Base-by-base conservation (phyloP, 345 rosid species). In the Aurinia saxatilis region DNA sequence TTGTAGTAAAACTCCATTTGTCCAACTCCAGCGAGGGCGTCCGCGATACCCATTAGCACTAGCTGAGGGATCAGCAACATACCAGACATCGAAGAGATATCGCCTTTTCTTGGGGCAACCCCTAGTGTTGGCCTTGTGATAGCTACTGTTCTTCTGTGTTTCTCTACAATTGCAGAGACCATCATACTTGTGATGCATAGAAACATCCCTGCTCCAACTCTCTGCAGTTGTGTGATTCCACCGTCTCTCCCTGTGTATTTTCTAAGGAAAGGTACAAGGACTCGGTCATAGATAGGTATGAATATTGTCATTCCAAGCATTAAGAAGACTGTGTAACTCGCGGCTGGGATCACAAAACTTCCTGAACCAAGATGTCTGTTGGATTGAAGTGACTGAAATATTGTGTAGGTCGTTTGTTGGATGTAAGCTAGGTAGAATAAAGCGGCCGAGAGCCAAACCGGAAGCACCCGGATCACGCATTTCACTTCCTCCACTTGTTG, bases 401-500 rank as follows among this genome's bases (percentile, higher is more conserved):
- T 75, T 21, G 78, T 75, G 49, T 81, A 86, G 14, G 83, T 83
- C n/a, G 78, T 74, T 47, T 80, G 85, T 70, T 81, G 93, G 37
- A 62, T 57, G 38, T 78, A 38, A 16, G 75, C 76, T 35, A 78
- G 35, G 17, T 71, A 57, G 67, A 55, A 83, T 5, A 86, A 30
- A 13, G 79, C 70, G 11, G 81, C 76, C 0, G 87, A 58, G 27
- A 74, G 60, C 93, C 90, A 83, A 55, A 86, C 74, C 13, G 90
- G 90, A 27, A 86, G 65, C 45, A 83, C 76, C 14, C 85, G 68
- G 40, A 77, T 9, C 57, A 79, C 44, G 25, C 87, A 86, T 70
- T 86, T 86, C 64, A 68, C 79, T 77, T 86, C 87, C 52, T 86
- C 89, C 16, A 81, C 82, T 75, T 86, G 89, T 29, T 86, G 89